Evolutionary conservation across 2,329 filamentous ascomycete species (phyloP), one percentile per base, ranked within the genome.

Genomic region (Scytalidium lignicola): DNA sequence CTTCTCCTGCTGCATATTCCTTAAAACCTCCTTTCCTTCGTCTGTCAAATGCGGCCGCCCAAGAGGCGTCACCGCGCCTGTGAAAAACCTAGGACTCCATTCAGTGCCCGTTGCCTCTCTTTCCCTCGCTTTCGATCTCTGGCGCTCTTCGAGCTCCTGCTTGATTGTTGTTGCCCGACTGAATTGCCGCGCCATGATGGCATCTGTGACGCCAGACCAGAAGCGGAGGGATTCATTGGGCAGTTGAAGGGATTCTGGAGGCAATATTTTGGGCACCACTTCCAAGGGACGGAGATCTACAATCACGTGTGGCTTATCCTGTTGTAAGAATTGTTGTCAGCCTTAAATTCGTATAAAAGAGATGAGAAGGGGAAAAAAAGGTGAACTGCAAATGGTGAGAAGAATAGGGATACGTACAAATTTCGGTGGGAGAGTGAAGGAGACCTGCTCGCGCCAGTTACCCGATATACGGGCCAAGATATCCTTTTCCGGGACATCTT

Each of bases 11-110:
- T 80, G 77, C 53, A 87, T 59, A 1, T 75, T 75, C 50, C 77
- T 69, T 47, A 88, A 65, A 3, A 70, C 79, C 60, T 70, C 70
- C 53, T 73, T 70, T n/a, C 84, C 84, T 44, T 86, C 82, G 43
- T 74, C 69, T 0, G 77, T 86, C 56, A 88, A 65, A 53, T 83
- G 75, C 1, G 84, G 84, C 60, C 74, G 77, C 2, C 84, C 84
- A 22, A 76, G 62, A 0, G 78, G 73, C 45, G 78, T 80, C n/a
- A 80, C 74, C 0, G 74, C 74, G 3, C 74, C 76, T 0, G 76
- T 83, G 69, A 99, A 99, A 71, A 95, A 99, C 41, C 90, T 77
- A n/a, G 93, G 93, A 57, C 84, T 75, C 83, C 88, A 99, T 28
- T 81, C 78, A 51, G 80, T 77, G 12, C 83, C 80, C 13, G 77